These are phyloP conservation scores for Astragalus membranaceus DNA, from an alignment of 306 rosid genomes.

Conservation along the genomic window DNA sequence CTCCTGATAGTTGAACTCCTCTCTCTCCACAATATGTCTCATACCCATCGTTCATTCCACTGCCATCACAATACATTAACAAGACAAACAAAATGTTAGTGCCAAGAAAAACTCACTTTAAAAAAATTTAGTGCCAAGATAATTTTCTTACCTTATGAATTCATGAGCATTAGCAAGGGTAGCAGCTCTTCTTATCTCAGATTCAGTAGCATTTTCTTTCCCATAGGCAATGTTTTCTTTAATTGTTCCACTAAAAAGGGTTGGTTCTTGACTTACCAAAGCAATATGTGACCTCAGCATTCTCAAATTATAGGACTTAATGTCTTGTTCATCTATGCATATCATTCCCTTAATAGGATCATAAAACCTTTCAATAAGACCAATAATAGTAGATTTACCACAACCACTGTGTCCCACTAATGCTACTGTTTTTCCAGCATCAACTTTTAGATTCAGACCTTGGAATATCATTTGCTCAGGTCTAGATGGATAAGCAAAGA, in stretches of 20 bases:
- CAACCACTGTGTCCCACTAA: conserved; percentile 80
- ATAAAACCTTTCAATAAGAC: conserved; percentile 79
- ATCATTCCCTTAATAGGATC: conserved; percentile 67
- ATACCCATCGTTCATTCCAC: conserved; percentile 85
- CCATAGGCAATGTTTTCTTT: conserved; percentile 74
- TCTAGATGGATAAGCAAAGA: conserved; percentile 79
- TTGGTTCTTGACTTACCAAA: conserved; percentile 78
- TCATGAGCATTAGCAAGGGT: conserved; percentile 88
- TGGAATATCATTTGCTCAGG: conserved; percentile 74
- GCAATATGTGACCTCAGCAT: conserved; percentile 72
- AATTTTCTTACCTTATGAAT: conserved; percentile 59
- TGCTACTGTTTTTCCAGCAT: conserved; percentile 66
- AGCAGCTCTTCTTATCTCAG: conserved; percentile 82
- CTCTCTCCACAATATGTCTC: conserved; percentile 80
- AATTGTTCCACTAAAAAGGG: conserved; percentile 71
- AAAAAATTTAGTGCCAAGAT: not conserved
- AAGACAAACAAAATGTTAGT: not conserved
- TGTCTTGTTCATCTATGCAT: conserved; percentile 71
- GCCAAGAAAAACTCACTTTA: not conserved
- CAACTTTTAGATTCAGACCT: conserved; percentile 62
- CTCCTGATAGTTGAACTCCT: conserved; percentile 86
- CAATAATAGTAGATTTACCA: conserved; percentile 86
- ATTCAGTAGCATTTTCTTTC: conserved; percentile 55
- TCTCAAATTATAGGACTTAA: conserved; percentile 62
- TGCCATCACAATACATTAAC: conserved; percentile 5